Percentiles rank a stretch among this genome's conserved stretches.
Evolutionary conservation across 371 early-diverging fungal species (phyloP).

Genomic region (Mucor plumbeus): DNA sequence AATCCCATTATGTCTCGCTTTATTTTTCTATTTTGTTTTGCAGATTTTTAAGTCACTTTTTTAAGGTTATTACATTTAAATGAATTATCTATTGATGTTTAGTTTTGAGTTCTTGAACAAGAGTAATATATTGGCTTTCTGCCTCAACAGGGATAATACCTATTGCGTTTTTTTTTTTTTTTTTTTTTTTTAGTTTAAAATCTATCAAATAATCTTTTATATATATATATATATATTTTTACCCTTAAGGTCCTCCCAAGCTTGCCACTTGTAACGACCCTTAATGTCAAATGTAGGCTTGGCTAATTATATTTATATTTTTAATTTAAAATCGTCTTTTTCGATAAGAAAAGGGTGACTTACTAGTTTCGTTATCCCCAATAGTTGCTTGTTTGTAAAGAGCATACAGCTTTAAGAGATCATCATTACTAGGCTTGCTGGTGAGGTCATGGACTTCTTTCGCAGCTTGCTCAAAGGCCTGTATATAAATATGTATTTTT

Average conservation of each 20-base stretch:
- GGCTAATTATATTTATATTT: constrained; percentile 18
- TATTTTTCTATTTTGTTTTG: not conserved
- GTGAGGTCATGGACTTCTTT: constrained; percentile 61
- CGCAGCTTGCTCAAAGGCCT: constrained; percentile 65
- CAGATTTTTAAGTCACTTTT: constrained; percentile 8
- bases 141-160: constrained; percentile 62
- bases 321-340: not conserved
- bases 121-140: constrained; percentile 75
- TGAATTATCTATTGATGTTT: constrained; percentile 25
- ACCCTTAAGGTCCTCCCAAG: constrained; percentile 75
- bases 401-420: constrained; percentile 78
- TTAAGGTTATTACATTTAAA: not conserved
- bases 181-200: not conserved
- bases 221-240: no score
- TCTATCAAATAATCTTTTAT: not conserved
- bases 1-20: not conserved
- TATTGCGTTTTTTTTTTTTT: not conserved
- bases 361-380: constrained; percentile 74
- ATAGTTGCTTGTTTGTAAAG: constrained; percentile 86
- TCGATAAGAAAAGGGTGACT: not conserved
- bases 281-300: constrained; percentile 69
- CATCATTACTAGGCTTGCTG: constrained; percentile 67
- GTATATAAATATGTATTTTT: not conserved
- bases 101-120: constrained; percentile 68
- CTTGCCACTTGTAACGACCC: constrained; percentile 84